These are phyloP conservation scores for Boechera stricta DNA, from an alignment of 345 rosid genomes.

Conservation along the genomic window DNA sequence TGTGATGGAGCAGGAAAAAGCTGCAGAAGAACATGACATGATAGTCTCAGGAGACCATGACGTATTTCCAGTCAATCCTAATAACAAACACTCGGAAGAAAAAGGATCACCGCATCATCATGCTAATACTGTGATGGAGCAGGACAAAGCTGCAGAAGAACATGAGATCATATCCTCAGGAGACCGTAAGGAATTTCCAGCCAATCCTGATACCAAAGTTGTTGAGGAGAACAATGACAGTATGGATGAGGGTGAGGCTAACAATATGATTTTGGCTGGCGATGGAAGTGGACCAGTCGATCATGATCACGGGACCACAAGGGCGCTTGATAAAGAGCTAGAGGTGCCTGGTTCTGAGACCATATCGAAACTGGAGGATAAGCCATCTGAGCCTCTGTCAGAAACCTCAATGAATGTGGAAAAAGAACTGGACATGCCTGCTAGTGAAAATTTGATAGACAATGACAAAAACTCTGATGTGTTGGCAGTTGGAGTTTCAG, in stretches of 20 bases:
- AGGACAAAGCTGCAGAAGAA: constrained; percentile 33
- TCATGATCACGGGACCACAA: constrained; percentile 22
- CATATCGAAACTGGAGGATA: constrained; percentile 20
- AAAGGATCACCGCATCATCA: constrained; percentile 19
- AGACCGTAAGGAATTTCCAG: constrained; percentile 23
- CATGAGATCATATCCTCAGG: constrained; percentile 26
- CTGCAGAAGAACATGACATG: constrained; percentile 33
- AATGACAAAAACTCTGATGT: constrained; percentile 39
- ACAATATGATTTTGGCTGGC: constrained; percentile 26
- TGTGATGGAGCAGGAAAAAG: constrained; percentile 25
- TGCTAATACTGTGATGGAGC: constrained; percentile 26
- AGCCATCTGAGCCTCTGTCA: constrained; percentile 28
- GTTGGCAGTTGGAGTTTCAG: constrained; percentile 36
- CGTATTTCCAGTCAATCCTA: constrained; percentile 38
- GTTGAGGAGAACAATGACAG: constrained; percentile 30
- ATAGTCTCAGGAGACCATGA: constrained; percentile 24
- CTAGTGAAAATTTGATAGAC: constrained; percentile 28
- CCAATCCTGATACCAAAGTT: constrained; percentile 38
- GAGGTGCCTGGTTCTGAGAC: constrained; percentile 41
- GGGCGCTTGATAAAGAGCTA: constrained; percentile 21
- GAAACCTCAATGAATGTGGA: constrained; percentile 31
- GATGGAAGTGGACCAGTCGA: constrained; percentile 23
- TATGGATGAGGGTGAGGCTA: constrained; percentile 19
- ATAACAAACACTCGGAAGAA: constrained; percentile 29
- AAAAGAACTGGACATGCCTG: constrained; percentile 31